phyloP scores from a whole-genome alignment of 306 rosid species.

The Castanospermum australe region DNA sequence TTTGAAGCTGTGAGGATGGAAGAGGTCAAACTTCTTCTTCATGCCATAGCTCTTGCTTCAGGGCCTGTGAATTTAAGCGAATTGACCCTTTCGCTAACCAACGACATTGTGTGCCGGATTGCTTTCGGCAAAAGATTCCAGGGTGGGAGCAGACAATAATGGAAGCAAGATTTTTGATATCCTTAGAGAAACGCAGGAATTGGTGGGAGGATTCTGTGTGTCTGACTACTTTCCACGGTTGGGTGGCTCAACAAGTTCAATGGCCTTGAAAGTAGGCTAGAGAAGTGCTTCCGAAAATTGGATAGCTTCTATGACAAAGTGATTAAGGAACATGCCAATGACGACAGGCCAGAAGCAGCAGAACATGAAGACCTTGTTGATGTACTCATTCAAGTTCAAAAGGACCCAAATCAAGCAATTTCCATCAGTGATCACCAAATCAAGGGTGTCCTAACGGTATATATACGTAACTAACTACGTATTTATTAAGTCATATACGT shows the following conservation, averaged over 20 bases:
- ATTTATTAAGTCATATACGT: no score
- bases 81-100: not conserved
- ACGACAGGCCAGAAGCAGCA: not conserved
- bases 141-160: not conserved
- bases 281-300: conserved; percentile 32
- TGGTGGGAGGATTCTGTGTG: conserved; percentile 37
- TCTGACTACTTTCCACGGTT: conserved; percentile 37
- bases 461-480: no score
- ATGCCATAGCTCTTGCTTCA: not conserved
- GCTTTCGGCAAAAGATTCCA: conserved; percentile 24
- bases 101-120: conserved; percentile 19
- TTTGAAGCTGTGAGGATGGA: conserved; percentile 31
- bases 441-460: conserved; percentile 33
- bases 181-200: not conserved
- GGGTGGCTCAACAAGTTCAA: conserved; percentile 35
- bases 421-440: conserved; percentile 16
- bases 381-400: conserved; percentile 41
- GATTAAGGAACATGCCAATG: conserved; percentile 39
- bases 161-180: not conserved
- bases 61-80: conserved; percentile 11
- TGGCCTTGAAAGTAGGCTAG: conserved; percentile 33
- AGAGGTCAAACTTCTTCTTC: conserved; percentile 26
- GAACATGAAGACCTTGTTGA: conserved; percentile 46
- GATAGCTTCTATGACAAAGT: conserved; percentile 39
- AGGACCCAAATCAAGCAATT: conserved; percentile 27